phyloP scores from a whole-genome alignment of 176 grass and related monocot genomes.

The Oryza meyeriana region DNA sequence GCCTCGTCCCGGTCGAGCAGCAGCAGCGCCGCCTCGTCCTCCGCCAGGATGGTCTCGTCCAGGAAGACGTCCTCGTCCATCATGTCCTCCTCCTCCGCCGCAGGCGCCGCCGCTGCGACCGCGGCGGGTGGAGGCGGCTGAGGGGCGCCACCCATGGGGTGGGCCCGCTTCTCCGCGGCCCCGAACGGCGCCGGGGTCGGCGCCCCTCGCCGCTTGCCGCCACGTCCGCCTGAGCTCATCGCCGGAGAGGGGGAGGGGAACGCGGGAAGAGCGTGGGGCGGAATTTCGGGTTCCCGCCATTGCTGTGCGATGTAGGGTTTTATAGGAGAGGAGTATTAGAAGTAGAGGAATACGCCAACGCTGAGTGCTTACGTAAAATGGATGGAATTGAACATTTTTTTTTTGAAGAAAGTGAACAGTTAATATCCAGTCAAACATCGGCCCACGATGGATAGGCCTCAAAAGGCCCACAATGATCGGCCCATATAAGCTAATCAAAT shows the following conservation, averaged over 20 bases:
- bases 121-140: conserved; percentile 21
- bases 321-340: background rate
- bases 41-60: conserved; percentile 63
- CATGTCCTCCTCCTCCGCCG: conserved; percentile 77
- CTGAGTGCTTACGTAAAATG: background rate
- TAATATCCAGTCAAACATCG: background rate
- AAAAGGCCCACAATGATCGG: too few species aligned
- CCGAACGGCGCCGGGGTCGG: conserved; percentile 24
- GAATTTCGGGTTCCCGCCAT: conserved; percentile 57
- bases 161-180: conserved; percentile 55
- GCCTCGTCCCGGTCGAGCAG: conserved; percentile 66
- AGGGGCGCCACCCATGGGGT: conserved; percentile 26
- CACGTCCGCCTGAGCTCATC: conserved; percentile 40
- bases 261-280: background rate
- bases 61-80: conserved; percentile 95
- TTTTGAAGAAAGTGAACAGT: background rate
- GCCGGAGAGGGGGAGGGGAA: background rate
- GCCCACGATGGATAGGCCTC: too few species aligned
- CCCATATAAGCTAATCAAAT: too few species aligned
- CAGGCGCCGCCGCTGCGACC: background rate
- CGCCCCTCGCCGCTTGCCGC: conserved; percentile 55
- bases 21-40: conserved; percentile 76
- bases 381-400: background rate
- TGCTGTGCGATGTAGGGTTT: conserved; percentile 39
- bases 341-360: background rate